Base-by-base conservation (phyloP, 1,284 basidiomycete genomes). In the Cutaneotrichosporon cavernicola region DNA sequence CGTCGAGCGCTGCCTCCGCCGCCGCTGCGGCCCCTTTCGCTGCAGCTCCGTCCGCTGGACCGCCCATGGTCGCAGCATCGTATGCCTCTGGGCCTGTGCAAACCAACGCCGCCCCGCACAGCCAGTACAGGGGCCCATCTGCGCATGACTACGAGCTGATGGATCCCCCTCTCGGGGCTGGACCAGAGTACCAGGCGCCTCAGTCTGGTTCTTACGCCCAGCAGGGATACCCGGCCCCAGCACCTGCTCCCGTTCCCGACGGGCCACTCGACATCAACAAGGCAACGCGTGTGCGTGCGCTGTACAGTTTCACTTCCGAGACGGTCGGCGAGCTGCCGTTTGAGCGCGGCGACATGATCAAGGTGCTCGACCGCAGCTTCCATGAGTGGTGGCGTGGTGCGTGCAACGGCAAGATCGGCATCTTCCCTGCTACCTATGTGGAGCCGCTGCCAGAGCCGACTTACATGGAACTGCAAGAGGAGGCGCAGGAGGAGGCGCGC, bases 341-440 rank as follows among this genome's bases (percentile, higher is more conserved):
- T 76, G 88, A 91, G 63, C 90, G 91, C 70, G 97, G 95, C 3
- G 97, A 99, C 73, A 84, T 97, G 60, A 95, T 99, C 82, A 94
- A 95, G 72, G 96, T 98, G 16, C 88, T 99, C 11, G 94, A 98
- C 78, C 87, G 92, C 50, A 91, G 90, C 31, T 97, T 97, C 81
- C 90, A 94, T 74, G 93, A 98, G 77, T 99, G 97, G 97, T 99
- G 96, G 95, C 84, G 92, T 55, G 97, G 97, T 2, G 95, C 98
- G 72, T 81, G 94, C 47, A 90, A 90, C 71, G 94, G 95, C 1
- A 84, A 91, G 65, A 94, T 93, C 9, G 97, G 97, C 14, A 99
- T 99, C 66, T 99, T 99, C 80, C 96, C 97, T 0, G 92, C 97
- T 47, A 98, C 97, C 76, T 98, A 98, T 81, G 92, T 99, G 69